These are phyloP conservation scores for Peronospora destructor DNA, from an alignment of 352 stramenopile species.

Conservation along the genomic window DNA sequence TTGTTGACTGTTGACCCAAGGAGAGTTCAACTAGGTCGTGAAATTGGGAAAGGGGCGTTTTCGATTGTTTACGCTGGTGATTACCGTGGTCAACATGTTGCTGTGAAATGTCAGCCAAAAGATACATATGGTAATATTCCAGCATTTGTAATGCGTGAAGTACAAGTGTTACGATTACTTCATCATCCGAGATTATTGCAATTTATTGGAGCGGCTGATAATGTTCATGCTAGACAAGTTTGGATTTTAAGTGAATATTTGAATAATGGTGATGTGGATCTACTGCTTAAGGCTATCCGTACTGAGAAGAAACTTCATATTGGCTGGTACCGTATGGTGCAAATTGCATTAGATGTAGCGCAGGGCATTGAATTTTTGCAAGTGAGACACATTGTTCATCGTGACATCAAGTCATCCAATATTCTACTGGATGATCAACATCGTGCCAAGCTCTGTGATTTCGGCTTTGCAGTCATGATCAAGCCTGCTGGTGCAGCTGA, in stretches of 20 bases:
- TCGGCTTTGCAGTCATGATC: constrained; percentile 78
- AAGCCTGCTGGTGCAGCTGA: constrained; percentile 25
- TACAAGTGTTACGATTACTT: constrained; percentile 62
- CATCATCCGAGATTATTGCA: constrained; percentile 66
- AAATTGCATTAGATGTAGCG: constrained; percentile 74
- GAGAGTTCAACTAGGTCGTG: constrained; percentile 64
- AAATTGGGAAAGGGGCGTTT: constrained; percentile 84
- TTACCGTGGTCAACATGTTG: constrained; percentile 64
- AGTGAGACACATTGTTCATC: constrained; percentile 66
- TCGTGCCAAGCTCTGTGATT: constrained; percentile 78
- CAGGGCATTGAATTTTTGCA: constrained; percentile 95
- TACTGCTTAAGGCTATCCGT: constrained; percentile 56
- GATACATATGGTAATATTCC: constrained; percentile 62
- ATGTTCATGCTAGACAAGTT: constrained; percentile 63
- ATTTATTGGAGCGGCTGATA: constrained; percentile 68
- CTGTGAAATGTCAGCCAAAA: constrained; percentile 83
- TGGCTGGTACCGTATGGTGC: constrained; percentile 53
- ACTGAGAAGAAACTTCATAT: constrained; percentile 37
- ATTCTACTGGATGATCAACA: constrained; percentile 72
- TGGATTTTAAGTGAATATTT: constrained; percentile 82
- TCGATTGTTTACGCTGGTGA: constrained; percentile 71
- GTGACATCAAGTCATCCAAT: constrained; percentile 87
- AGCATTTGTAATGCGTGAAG: constrained; percentile 68
- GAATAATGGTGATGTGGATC: constrained; percentile 66
- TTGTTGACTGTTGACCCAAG: constrained; percentile 54